Conservation (phyloP, 208 protist species). For the Zelonia costaricensis region DNA sequence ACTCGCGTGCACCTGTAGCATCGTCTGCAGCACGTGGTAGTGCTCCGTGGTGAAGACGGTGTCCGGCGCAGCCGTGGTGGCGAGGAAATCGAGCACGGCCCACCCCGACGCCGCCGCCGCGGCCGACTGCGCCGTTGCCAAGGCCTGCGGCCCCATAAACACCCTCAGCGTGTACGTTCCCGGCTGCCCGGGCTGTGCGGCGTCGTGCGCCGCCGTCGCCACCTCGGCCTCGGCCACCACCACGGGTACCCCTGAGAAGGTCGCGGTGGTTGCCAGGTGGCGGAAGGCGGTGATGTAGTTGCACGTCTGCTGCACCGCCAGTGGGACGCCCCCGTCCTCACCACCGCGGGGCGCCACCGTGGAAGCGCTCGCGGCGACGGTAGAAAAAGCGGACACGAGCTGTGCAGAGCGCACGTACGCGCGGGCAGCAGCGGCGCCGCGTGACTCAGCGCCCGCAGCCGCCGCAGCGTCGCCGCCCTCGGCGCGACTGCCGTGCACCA, state of each 20-base stretch:
- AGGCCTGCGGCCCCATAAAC: slow-evolving; percentile 42
- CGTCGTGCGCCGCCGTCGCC: slow-evolving; percentile 36
- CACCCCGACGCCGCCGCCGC: slow-evolving; percentile 7
- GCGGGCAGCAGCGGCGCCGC: slow-evolving; percentile 11
- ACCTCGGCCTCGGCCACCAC: slow-evolving; percentile 61
- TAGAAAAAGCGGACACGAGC: slow-evolving; percentile 14
- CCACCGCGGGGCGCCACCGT: neutral
- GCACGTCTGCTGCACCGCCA: slow-evolving; percentile 35
- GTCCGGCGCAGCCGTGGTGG: slow-evolving; percentile 23
- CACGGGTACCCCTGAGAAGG: slow-evolving; percentile 28
- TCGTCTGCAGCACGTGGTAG: slow-evolving; percentile 68
- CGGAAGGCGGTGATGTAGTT: slow-evolving; percentile 51
- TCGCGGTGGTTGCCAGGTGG: slow-evolving; percentile 7
- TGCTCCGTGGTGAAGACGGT: slow-evolving; percentile 64
- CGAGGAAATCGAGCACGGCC: slow-evolving; percentile 17
- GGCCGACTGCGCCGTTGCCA: slow-evolving; percentile 1
- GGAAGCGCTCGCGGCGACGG: neutral
- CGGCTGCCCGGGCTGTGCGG: slow-evolving; percentile 16
- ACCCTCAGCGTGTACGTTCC: slow-evolving; percentile 53
- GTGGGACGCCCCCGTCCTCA: slow-evolving; percentile 18
- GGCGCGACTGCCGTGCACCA: too few species aligned
- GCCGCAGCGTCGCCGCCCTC: slow-evolving; percentile 4
- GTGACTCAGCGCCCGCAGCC: slow-evolving; percentile 13
- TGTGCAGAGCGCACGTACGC: slow-evolving; percentile 33
- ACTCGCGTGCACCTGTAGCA: slow-evolving; percentile 73